A percentile compares a stretch with the other conserved stretches of the same genome.
phyloP scores from a whole-genome alignment of 2,329 filamentous ascomycete genomes.

The Alternaria tenuissima region DNA sequence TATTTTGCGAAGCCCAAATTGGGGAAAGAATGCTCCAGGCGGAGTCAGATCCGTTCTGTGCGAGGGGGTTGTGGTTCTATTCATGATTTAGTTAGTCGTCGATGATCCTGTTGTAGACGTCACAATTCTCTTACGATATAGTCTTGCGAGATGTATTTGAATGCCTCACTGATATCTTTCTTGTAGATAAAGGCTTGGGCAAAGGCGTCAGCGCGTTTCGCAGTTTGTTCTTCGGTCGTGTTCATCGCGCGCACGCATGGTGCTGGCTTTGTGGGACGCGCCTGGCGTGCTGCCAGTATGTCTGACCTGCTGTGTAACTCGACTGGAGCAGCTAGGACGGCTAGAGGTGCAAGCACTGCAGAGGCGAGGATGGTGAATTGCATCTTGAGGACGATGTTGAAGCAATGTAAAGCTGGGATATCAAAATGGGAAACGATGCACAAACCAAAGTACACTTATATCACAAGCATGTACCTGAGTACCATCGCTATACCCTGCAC shows the following conservation, averaged over 20 bases:
- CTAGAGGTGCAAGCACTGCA: slow-evolving; percentile 23
- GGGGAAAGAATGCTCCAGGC: slow-evolving; percentile 38
- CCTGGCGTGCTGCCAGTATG: slow-evolving; percentile 21
- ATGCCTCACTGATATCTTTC: slow-evolving; percentile 40
- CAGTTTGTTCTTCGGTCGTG: slow-evolving; percentile 24
- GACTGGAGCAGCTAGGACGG: slow-evolving; percentile 26
- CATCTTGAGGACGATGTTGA: slow-evolving; percentile 20
- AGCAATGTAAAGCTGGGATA: not conserved
- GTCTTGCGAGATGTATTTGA: slow-evolving; percentile 35
- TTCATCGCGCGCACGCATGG: slow-evolving; percentile 32
- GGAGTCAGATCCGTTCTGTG: slow-evolving; percentile 39
- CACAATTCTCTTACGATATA: slow-evolving; percentile 32
- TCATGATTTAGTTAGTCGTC: not conserved
- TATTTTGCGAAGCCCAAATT: slow-evolving; percentile 32
- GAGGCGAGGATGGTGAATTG: slow-evolving; percentile 25
- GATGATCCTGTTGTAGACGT: not conserved
- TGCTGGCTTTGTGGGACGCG: slow-evolving; percentile 29
- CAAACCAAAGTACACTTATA: not conserved
- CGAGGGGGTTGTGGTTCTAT: slow-evolving; percentile 43
- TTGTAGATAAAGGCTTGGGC: slow-evolving; percentile 40
- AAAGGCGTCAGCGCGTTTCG: slow-evolving; percentile 29
- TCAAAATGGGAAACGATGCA: not conserved
- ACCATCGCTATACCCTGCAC: not conserved
- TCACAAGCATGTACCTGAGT: not conserved
- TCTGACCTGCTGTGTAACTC: not conserved